A percentile compares a stretch with the other conserved stretches of the same genome.
phyloP scores from a whole-genome alignment of 2,329 filamentous ascomycete species.

The Dissoconium aciculare region DNA sequence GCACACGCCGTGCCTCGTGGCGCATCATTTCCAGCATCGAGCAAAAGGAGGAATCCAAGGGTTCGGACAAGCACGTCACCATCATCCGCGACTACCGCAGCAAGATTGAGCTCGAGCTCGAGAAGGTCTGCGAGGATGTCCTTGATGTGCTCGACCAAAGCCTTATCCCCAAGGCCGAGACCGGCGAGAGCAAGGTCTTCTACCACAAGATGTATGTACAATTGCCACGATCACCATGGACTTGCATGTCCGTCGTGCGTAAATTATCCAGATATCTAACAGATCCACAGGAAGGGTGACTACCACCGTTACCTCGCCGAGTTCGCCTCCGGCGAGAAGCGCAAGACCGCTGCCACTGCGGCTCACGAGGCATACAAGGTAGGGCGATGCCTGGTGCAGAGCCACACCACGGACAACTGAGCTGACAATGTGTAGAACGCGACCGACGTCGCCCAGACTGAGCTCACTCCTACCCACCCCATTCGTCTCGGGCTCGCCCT shows the following conservation, averaged over 20 bases:
- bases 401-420: conserved; percentile 8
- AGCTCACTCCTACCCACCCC: conserved; percentile 92
- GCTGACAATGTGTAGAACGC: conserved; percentile 73
- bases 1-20: conserved; percentile 95
- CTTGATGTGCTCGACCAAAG: conserved; percentile 85
- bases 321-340: conserved; percentile 85
- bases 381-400: conserved; percentile 20
- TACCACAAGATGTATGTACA: conserved; percentile 99
- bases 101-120: conserved; percentile 96
- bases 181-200: conserved; percentile 98
- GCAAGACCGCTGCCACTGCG: conserved; percentile 72
- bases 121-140: conserved; percentile 96
- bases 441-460: conserved; percentile 94
- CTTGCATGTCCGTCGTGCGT: too few relatives aligned
- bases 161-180: conserved; percentile 88
- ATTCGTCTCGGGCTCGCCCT: conserved; percentile 94
- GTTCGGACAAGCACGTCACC: conserved; percentile 81
- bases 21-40: conserved; percentile 99
- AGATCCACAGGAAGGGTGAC: conserved; percentile 86
- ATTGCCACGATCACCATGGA: too few relatives aligned
- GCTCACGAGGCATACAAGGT: conserved; percentile 98
- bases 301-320: conserved; percentile 93
- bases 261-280: too few relatives aligned
- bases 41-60: conserved; percentile 99
- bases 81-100: conserved; percentile 95